A percentile compares a stretch with the other conserved stretches of the same genome.
phyloP scores from a whole-genome alignment of 106 monocot genomes.

The Apostasia ramifera region DNA sequence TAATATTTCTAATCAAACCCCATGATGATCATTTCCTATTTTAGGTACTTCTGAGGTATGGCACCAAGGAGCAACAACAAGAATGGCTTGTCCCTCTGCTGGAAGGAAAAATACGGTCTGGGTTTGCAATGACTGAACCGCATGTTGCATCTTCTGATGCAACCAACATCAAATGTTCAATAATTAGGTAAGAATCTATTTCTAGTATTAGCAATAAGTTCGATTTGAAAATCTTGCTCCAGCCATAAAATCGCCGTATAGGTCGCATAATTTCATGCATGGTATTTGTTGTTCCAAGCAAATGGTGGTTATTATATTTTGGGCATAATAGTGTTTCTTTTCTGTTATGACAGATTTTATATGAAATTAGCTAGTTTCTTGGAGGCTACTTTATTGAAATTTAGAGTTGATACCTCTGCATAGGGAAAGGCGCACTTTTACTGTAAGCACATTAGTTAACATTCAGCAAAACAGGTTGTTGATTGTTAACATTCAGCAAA shows the following conservation, averaged over 20 bases:
- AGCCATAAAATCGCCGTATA: not conserved
- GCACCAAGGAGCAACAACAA: slow-evolving; percentile 75
- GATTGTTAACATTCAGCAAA: no score
- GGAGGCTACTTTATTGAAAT: no score
- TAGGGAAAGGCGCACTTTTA: no score
- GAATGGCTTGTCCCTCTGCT: slow-evolving; percentile 89
- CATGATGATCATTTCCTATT: slow-evolving; percentile 1
- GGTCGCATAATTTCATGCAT: no score
- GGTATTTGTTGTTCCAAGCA: no score
- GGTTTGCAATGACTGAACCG: slow-evolving; percentile 99
- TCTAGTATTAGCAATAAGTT: not conserved
- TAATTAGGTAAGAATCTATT: slow-evolving; percentile 40
- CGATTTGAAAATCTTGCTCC: not conserved
- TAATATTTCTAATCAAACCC: not conserved
- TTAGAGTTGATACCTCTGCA: no score
- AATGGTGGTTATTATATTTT: not conserved
- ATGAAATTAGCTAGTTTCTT: no score
- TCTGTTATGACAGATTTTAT: no score
- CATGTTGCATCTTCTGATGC: slow-evolving; percentile 99
- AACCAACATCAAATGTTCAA: slow-evolving; percentile 95
- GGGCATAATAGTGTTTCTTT: no score
- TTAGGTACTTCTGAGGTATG: slow-evolving; percentile 94
- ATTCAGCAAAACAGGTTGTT: no score
- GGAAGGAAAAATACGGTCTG: slow-evolving; percentile 88
- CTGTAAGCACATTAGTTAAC: no score